Evolutionary conservation across 2,329 filamentous ascomycete genomes (phyloP), one percentile per base, ranked within the genome.

Genomic region (Pseudogymnoascus sp.): DNA sequence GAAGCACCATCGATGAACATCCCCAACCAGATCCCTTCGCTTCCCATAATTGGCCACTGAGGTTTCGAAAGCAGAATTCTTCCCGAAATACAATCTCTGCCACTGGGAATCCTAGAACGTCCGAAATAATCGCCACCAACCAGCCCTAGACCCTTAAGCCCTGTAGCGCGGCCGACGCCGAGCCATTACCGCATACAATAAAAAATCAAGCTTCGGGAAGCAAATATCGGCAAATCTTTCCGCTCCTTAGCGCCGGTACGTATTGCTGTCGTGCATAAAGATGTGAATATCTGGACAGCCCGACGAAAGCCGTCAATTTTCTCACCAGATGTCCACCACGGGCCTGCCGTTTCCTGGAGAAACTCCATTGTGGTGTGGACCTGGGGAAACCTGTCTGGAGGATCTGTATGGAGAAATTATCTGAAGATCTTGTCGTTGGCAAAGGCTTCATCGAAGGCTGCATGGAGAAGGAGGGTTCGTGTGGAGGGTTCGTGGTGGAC

Each of bases 271-370:
- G n/a, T 52, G 15, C 45, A 52, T 30, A 52, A 19, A 13, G 23
- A 52, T 52, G 26, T 33, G 45, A 52, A 30, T 52, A 12, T 30
- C n/a, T 52, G n/a, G 26, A 52, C 3, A 18, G 15, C n/a, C 45
- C 45, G 45, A 52, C 5, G 26, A 52, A 52, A 52, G 45, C 45
- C 45, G 45, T 52, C 45, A 52, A 30, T 52, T 45, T 45, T 23
- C n/a, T 52, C 45, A 23, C 45, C 45, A 52, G 45, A 30, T 30
- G 26, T 18, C 45, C 45, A 52, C 26, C 15, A 18, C 45, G 45
- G 45, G 45, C 45, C 26, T 52, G 45, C 26, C 26, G 45, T 52
- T 52, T 52, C 41, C 45, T 52, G 45, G 45, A 52, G 45, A 52
- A 52, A 52, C 45, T 30, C 23, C 45, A 52, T 52, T 52, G 23